Evolutionary conservation across 164 flowering plant species (phyloP), one percentile per base, ranked within the genome.

Genomic region (Vitis rotundifolia): DNA sequence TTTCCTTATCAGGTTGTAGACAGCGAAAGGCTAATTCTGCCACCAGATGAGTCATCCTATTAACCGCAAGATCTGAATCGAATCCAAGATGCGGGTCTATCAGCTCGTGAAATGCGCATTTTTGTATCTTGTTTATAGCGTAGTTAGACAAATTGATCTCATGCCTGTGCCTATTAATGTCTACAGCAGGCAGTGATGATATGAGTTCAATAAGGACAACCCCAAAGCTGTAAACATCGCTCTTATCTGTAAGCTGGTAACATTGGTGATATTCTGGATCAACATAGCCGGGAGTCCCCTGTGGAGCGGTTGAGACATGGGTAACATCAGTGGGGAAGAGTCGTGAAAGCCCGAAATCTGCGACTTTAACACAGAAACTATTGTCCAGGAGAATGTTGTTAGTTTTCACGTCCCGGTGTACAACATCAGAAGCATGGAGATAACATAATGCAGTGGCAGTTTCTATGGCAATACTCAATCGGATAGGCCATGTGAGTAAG

Each of bases 241-340:
- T 88, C 80, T 84, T 88, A 26, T 75, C 78, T 1, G 91, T 86
- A 6, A 88, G 87, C 70, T 86, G 85, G 68, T 88, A 86, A 60
- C 85, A 83, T 13, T 81, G 83, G 63, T 84, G 78, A 70, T 88
- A 88, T 55, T 88, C 87, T 0, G 91, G 91, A 63, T 88, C 91
- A 15, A 88, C 82, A 59, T 92, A 92, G 12, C 97, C 97, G 0
- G 94, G 95, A 15, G 92, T 88, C 50, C 97, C 97, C 58, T 88
- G 95, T 11, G 95, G 97, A 28, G 89, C 88, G 0, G 97, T 92
- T 9, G 97, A 92, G 63, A 90, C 78, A 57, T 92, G 97, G 49
- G 86, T 86, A 13, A 73, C 91, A 70, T 88, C 83, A 4, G 14
- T 67, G 1, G 97, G 93, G 74, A 92, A 84, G 62, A 84, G 78